Conservation (phyloP, 1,284 basidiomycete genomes). For the Rugosomyces carneus region DNA sequence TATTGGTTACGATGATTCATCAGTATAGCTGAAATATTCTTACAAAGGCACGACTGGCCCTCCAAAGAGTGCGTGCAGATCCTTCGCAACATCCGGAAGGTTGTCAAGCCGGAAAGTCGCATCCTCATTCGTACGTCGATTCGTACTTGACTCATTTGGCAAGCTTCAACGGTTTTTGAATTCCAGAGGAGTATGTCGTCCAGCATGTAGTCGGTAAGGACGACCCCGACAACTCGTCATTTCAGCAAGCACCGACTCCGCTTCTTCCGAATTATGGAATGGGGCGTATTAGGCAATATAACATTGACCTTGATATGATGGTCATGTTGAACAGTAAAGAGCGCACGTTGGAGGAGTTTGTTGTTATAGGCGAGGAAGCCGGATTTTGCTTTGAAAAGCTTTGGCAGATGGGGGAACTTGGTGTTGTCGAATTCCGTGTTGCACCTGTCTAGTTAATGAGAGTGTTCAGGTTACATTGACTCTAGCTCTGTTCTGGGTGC, state of each 20-base stretch:
- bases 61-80: constrained; percentile 23
- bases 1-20: not conserved
- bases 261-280: constrained; percentile 24
- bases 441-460: no score
- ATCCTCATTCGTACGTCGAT: constrained; percentile 25
- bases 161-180: not conserved
- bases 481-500: no score
- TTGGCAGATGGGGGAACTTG: constrained; percentile 28
- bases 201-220: constrained; percentile 5
- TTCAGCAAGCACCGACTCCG: constrained; percentile 19
- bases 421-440: constrained; percentile 23
- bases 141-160: not conserved
- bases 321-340: constrained; percentile 20
- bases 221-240: not conserved
- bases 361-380: constrained; percentile 20
- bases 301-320: constrained; percentile 25
- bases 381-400: constrained; percentile 28
- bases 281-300: constrained; percentile 21
- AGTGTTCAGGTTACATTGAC: no score
- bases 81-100: constrained; percentile 23
- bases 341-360: constrained; percentile 20
- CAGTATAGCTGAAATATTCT: not conserved
- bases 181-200: constrained; percentile 14
- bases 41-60: constrained; percentile 27
- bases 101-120: constrained; percentile 23